Percentiles rank a stretch among this genome's conserved stretches.
These are phyloP conservation scores for Circinella minor DNA, from an alignment of 371 early-diverging fungal species.

Conservation along the genomic window DNA sequence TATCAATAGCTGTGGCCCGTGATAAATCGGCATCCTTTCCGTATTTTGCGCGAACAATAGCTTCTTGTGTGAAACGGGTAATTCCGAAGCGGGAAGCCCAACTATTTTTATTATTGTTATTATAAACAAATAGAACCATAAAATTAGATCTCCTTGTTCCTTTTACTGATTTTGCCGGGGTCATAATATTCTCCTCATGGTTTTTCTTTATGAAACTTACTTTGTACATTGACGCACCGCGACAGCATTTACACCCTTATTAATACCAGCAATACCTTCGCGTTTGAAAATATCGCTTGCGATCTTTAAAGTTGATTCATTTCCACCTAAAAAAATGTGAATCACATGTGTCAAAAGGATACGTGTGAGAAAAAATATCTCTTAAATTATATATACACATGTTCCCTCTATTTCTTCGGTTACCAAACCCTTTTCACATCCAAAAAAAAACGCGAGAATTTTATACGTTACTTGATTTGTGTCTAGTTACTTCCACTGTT, in stretches of 20 bases:
- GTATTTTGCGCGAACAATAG: slow-evolving; percentile 63
- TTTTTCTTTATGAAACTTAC: neutral
- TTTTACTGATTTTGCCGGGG: no score
- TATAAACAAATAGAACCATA: neutral
- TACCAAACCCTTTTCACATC: neutral
- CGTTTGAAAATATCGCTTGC: slow-evolving; percentile 87
- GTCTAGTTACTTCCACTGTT: slow-evolving; percentile 98
- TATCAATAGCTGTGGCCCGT: slow-evolving; percentile 60
- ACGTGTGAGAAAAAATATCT: neutral
- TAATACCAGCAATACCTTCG: slow-evolving; percentile 95
- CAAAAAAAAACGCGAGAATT: neutral
- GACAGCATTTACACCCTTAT: slow-evolving; percentile 93
- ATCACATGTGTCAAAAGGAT: slow-evolving; percentile 19
- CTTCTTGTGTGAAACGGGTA: slow-evolving; percentile 82
- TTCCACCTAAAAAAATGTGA: slow-evolving; percentile 36
- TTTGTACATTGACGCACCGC: slow-evolving; percentile 95
- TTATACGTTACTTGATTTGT: slow-evolving; percentile 70
- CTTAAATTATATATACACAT: neutral
- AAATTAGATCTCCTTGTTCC: neutral
- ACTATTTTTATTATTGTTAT: slow-evolving; percentile 16
- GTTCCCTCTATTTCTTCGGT: no score
- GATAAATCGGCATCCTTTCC: slow-evolving; percentile 39
- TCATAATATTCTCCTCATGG: no score
- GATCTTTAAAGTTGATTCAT: slow-evolving; percentile 79
- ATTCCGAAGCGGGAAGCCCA: slow-evolving; percentile 97